Base-by-base conservation (phyloP, 305 asterid genomes). In the Euphrasia arctica region DNA sequence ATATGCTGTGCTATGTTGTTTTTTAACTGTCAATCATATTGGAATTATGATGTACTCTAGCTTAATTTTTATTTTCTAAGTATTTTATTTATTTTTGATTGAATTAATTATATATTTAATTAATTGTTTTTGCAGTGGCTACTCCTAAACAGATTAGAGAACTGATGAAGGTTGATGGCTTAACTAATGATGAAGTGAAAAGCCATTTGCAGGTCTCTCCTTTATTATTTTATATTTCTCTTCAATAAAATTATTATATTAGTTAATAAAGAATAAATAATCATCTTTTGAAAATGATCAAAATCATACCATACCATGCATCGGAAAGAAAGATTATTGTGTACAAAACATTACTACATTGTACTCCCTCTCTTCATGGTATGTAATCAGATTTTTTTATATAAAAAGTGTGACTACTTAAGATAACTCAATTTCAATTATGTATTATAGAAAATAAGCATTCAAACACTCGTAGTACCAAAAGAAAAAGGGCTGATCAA, bases 121-220 rank as follows among this genome's bases (percentile, higher is more conserved):
- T 49, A 12, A 12, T 48, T 48, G 12, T 6, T 57, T 49, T 76
- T 56, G 77, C 88, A 90, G 97, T 85, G 73, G 97, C 97, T 50
- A 90, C 97, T 48, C 98, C 98, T 49, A 90, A 90, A 67, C 96
- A 90, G 74, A 90, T 90, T 63, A 79, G 95, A 76, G 98, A 91
- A 47, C 80, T 91, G 66, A 91, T 91, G 98, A 89, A 91, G 82
- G 95, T 91, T 32, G 97, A 91, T 63, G 97, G 97, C 64, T 74
- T 91, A 78, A 89, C 98, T 78, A 91, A 91, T 85, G 98, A 91
- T 82, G 98, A 91, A 84, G 98, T 91, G 76, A 91, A 91, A 91
- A 91, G 97, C 82, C 98, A 91, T 71, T 74, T 91, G 62, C 98
- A 91, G 96, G 98, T 34, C 7, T 34, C 42, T 34, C 42, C 2